Percentiles rank a stretch among this genome's conserved stretches.
These are phyloP conservation scores for Huntiella abstrusa DNA, from an alignment of 2,329 filamentous ascomycete species.

Conservation along the genomic window DNA sequence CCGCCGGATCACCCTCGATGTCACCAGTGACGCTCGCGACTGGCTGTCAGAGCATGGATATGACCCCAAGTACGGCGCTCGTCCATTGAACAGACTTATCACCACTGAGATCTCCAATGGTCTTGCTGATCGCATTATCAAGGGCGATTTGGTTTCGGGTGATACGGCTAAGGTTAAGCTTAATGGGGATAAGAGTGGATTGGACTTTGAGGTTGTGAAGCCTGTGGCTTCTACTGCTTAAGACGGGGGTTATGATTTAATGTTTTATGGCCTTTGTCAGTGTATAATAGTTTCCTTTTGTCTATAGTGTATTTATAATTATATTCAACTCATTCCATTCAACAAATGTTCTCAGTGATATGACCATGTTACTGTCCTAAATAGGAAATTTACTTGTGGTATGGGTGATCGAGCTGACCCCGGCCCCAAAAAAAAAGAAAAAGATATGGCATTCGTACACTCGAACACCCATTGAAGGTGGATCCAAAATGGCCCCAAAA, in stretches of 20 bases:
- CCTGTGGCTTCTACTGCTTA: background rate
- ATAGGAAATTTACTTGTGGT: too few relatives aligned
- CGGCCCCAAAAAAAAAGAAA: background rate
- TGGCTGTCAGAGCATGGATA: slow-evolving; percentile 87
- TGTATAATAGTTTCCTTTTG: slow-evolving; percentile 1
- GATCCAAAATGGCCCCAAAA: background rate
- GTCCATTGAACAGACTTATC: slow-evolving; percentile 80
- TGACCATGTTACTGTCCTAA: too few relatives aligned
- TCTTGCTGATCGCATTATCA: slow-evolving; percentile 80
- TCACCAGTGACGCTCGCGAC: slow-evolving; percentile 51
- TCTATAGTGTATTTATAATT: background rate
- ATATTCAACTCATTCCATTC: too few relatives aligned
- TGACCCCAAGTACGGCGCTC: slow-evolving; percentile 75
- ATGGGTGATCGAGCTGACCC: background rate
- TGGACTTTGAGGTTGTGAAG: slow-evolving; percentile 4
- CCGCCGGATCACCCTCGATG: slow-evolving; percentile 58
- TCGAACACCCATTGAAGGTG: slow-evolving; percentile 1
- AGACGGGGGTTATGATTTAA: background rate
- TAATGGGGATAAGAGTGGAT: slow-evolving; percentile 23
- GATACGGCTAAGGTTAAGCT: slow-evolving; percentile 54
- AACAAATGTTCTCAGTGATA: too few relatives aligned
- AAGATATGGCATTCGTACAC: background rate
- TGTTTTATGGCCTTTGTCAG: background rate
- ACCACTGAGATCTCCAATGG: slow-evolving; percentile 76
- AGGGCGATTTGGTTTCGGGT: slow-evolving; percentile 59